Base-by-base conservation (phyloP, 2,329 filamentous ascomycete genomes). In the Colletotrichum sublineola region DNA sequence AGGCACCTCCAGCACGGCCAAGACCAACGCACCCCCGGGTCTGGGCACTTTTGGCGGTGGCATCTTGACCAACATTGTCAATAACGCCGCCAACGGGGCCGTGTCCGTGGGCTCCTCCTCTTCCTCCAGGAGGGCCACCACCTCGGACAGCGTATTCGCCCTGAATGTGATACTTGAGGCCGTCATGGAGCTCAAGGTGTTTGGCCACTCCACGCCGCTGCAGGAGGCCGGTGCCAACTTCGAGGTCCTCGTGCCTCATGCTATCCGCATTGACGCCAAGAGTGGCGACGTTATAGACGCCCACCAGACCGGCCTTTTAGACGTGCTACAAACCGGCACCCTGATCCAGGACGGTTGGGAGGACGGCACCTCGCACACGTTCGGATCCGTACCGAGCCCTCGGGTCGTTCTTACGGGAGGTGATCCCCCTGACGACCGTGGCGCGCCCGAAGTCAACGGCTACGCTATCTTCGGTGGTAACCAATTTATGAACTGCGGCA, bases 401-500 rank as follows among this genome's bases (percentile, higher is more conserved):
- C n/a, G n/a, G 4, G 58, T 61, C 42, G 18, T 61, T 29, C 20
- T 61, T 42, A 61, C 58, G n/a, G 58, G 58, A 20, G 58, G 58
- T 29, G 58, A 61, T 24, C 11, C 38, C 14, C 58, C 58, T 20
- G 38, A 42, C 3, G 40, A 42, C 40, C 42, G 42, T 12, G 58
- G 48, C 18, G 42, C 58, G 42, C 40, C 58, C 29, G 6, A 20
- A 5, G 48, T 61, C 40, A 61, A 46, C 42, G 58, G 58, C 38
- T 61, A 61, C 20, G 58, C 58, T 31, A 12, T 61, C 58, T 61
- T 61, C 40, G 58, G 58, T 29, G 58, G 14, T 40, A 61, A 61
- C 7, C 15, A 24, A 6, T 61, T 61, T 40, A 48, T 61, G 58
- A 42, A 42, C 40, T 42, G 40, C 40, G 40, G 40, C 14, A 44